Conservation (phyloP, 371 early-diverging fungal species). For the Zancudomyces culisetae region DNA sequence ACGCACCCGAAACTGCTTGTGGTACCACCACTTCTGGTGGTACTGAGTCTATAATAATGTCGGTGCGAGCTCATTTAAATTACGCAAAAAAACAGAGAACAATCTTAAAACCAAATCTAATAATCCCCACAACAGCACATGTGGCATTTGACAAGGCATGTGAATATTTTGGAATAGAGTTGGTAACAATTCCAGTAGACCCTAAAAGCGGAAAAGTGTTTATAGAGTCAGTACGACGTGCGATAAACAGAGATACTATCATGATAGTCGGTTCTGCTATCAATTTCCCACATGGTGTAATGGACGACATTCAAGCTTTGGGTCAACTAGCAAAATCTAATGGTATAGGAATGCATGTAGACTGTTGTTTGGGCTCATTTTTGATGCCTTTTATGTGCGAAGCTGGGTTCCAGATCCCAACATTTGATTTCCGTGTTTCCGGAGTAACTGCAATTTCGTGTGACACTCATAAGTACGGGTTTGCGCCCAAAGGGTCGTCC, state of each 20-base stretch:
- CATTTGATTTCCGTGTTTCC: constrained; percentile 75
- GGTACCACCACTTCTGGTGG: constrained; percentile 87
- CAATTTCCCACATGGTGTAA: constrained; percentile 84
- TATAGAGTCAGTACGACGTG: constrained; percentile 42
- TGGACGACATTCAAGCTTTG: constrained; percentile 73
- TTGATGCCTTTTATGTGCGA: constrained; percentile 82
- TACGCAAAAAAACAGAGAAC: constrained; percentile 31
- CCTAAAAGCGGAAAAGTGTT: constrained; percentile 57
- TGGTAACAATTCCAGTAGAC: constrained; percentile 68
- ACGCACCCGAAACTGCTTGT: constrained; percentile 50
- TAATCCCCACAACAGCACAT: constrained; percentile 77
- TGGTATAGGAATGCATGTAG: constrained; percentile 79
- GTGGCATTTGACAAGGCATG: constrained; percentile 93
- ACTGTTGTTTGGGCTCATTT: constrained; percentile 93
- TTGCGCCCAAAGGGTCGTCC: constrained; percentile 94
- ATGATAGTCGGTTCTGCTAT: constrained; percentile 82
- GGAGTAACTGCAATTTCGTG: constrained; percentile 91
- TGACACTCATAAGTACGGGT: constrained; percentile 91
- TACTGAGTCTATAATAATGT: constrained; percentile 87
- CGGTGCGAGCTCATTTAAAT: constrained; percentile 29
- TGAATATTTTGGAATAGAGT: constrained; percentile 69
- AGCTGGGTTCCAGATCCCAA: constrained; percentile 65
- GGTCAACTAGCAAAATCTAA: constrained; percentile 60
- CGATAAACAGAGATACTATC: constrained; percentile 79
- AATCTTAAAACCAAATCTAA: constrained; percentile 77